A percentile compares a stretch with the other conserved stretches of the same genome.
These are phyloP conservation scores for Zizania palustris DNA, from an alignment of 202 grass and related monocot species.

Conservation along the genomic window DNA sequence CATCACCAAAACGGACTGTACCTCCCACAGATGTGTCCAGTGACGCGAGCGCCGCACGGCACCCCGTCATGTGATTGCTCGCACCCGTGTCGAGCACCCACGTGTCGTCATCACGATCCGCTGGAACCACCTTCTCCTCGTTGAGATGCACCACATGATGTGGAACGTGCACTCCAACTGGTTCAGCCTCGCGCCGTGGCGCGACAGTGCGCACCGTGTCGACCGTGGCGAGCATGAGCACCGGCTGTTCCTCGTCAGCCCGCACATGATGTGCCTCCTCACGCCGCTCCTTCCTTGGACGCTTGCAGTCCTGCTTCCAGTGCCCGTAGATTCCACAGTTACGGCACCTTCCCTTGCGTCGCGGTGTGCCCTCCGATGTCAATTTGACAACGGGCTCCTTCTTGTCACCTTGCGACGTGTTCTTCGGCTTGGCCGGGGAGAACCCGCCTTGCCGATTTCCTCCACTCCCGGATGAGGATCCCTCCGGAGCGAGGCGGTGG, in stretches of 20 bases:
- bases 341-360: neutral
- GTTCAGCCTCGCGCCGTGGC: too few species aligned
- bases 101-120: too few species aligned
- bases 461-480: neutral
- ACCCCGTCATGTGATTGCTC: neutral
- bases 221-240: neutral
- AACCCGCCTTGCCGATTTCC: too few species aligned
- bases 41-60: neutral
- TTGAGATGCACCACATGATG: neutral
- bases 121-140: neutral
- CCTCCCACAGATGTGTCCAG: neutral
- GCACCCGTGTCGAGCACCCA: conserved; percentile 2
- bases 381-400: neutral
- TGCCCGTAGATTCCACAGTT: neutral
- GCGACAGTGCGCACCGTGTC: too few species aligned
- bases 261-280: neutral
- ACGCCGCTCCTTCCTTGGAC: too few species aligned
- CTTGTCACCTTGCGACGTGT: too few species aligned
- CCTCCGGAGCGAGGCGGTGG: neutral
- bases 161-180: too few species aligned
- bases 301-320: neutral
- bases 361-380: neutral
- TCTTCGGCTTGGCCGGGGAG: neutral
- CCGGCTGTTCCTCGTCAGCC: neutral
- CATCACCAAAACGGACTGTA: too few species aligned